Evolutionary conservation across 2,329 filamentous ascomycete species (phyloP).

Genomic region (Neocatenulostroma microsporum): DNA sequence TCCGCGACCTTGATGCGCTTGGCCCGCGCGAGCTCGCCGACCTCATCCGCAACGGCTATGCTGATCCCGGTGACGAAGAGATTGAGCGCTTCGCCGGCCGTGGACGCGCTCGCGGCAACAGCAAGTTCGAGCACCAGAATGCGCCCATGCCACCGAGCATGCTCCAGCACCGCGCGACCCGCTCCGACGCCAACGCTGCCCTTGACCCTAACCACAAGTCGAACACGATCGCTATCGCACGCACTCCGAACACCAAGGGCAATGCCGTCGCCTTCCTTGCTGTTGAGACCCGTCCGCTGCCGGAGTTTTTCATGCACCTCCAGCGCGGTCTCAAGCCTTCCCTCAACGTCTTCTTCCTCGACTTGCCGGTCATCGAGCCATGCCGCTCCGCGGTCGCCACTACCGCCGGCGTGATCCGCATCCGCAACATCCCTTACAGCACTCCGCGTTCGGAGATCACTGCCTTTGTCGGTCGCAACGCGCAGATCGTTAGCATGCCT

Average conservation of each 20-base stretch:
- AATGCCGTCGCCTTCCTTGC: conserved; percentile 9
- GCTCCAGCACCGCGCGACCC: background rate
- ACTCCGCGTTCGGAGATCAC: conserved; percentile 43
- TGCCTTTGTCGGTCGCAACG: conserved; percentile 40
- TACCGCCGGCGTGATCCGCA: conserved; percentile 21
- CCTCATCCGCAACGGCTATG: conserved; percentile 3
- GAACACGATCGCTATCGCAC: background rate
- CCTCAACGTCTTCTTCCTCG: conserved; percentile 20
- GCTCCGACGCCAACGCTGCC: background rate
- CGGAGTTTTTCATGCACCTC: conserved; percentile 4
- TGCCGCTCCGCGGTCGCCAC: conserved; percentile 29
- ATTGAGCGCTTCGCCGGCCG: conserved; percentile 1
- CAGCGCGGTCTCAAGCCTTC: conserved; percentile 13
- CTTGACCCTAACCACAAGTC: background rate
- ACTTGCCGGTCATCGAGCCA: conserved; percentile 24
- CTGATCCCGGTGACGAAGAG: conserved; percentile 4
- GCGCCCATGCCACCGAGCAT: background rate
- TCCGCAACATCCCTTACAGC: conserved; percentile 43
- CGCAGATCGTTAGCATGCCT: conserved; percentile 31
- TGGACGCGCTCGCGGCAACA: background rate
- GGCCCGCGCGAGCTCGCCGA: conserved; percentile 1
- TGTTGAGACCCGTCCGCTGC: conserved; percentile 1
- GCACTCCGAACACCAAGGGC: conserved; percentile 8
- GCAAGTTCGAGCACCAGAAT: background rate
- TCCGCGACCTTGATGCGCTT: background rate